A percentile compares a stretch with the other conserved stretches of the same genome.
Conservation (phyloP, 2,329 filamentous ascomycete species). For the Fusarium tuaranense region DNA sequence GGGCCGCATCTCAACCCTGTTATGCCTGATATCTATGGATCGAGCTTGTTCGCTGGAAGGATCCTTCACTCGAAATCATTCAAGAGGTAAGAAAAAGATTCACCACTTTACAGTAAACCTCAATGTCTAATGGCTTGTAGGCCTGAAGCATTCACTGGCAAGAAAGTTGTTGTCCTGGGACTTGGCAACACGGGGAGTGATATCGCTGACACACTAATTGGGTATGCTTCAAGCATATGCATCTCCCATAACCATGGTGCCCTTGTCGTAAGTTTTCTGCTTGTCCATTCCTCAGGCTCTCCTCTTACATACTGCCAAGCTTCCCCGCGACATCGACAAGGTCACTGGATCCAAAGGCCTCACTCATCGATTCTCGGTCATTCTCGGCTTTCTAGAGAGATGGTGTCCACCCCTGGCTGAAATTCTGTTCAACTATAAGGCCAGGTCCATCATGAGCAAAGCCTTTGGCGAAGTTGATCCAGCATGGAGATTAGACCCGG, state of each 20-base stretch:
- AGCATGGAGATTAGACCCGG: slow-evolving; percentile 38
- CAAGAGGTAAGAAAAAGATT: not conserved
- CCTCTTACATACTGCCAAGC: not conserved
- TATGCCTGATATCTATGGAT: slow-evolving; percentile 52
- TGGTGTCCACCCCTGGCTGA: not conserved
- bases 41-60: slow-evolving; percentile 34
- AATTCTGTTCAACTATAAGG: not conserved
- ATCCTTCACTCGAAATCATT: not conserved
- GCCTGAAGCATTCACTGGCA: not conserved
- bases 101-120: not conserved
- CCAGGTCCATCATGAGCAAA: not conserved
- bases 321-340: not conserved
- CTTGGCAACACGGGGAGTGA: not conserved
- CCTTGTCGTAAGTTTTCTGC: not conserved
- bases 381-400: not conserved
- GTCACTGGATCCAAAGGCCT: not conserved
- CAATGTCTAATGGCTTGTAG: not conserved
- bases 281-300: not conserved
- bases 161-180: not conserved
- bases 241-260: not conserved
- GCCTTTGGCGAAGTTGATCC: not conserved
- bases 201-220: not conserved
- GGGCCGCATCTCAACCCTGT: slow-evolving; percentile 51
- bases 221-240: not conserved
- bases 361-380: not conserved